Conservation (phyloP, 257 asterid genomes). For the Solanum peruvianum region DNA sequence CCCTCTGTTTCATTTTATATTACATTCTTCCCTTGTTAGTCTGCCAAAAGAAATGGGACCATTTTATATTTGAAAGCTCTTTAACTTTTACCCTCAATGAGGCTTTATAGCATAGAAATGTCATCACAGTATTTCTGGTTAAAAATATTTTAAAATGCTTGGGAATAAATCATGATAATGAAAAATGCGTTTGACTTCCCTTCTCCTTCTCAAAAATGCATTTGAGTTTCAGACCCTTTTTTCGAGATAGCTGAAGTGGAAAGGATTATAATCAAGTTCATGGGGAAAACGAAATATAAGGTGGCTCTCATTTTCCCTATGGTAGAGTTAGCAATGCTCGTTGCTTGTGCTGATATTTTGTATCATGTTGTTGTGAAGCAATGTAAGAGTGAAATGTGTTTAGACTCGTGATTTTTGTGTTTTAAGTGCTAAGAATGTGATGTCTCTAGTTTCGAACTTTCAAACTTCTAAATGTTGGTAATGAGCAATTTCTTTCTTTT, state of each 20-base stretch:
- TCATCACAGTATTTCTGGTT: not conserved
- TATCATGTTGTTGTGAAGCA: not conserved
- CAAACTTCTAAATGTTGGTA: not conserved
- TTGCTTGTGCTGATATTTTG: not conserved
- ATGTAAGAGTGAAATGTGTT: not conserved
- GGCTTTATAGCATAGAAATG: not conserved
- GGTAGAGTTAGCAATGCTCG: not conserved
- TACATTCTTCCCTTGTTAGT: not conserved
- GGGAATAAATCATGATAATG: not conserved
- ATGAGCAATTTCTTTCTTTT: not conserved
- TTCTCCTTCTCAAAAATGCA: not conserved
- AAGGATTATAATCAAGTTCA: not conserved
- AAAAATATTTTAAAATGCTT: not conserved
- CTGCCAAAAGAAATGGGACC: not conserved
- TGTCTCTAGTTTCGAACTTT: not conserved
- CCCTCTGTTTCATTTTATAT: not conserved
- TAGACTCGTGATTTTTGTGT: not conserved
- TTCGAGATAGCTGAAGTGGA: not conserved
- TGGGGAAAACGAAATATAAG: not conserved
- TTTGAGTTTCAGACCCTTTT: not conserved
- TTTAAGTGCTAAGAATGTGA: not conserved
- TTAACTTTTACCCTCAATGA: not conserved
- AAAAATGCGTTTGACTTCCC: not conserved
- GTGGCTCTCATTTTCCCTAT: not conserved
- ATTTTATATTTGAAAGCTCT: not conserved